Conservation (phyloP, 2,329 filamentous ascomycete species). For the Byssothecium circinans region DNA sequence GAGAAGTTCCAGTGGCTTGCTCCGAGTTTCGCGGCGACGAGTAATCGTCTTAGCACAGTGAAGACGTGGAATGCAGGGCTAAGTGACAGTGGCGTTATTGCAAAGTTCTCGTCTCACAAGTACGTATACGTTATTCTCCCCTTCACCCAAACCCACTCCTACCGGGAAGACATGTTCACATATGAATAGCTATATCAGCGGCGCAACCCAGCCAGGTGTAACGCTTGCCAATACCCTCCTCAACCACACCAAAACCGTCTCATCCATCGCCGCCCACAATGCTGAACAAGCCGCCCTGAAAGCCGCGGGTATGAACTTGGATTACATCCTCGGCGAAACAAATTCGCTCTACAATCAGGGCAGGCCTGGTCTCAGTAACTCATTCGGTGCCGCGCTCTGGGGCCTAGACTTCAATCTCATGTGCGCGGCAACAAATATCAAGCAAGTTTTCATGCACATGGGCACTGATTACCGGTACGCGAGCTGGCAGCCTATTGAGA, state of each 20-base stretch:
- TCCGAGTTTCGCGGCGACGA: conserved; percentile 59
- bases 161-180: conserved; percentile 27
- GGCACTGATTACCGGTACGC: conserved; percentile 65
- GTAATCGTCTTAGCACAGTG: conserved; percentile 55
- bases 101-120: conserved; percentile 63
- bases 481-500: conserved; percentile 62
- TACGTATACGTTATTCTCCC: conserved; percentile 38
- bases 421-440: conserved; percentile 58
- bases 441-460: conserved; percentile 65
- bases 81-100: conserved; percentile 53
- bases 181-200: conserved; percentile 68
- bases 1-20: conserved; percentile 56
- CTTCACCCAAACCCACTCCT: not conserved
- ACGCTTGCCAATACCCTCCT: conserved; percentile 64
- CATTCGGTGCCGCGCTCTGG: conserved; percentile 68
- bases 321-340: conserved; percentile 62
- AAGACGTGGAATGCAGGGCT: conserved; percentile 58
- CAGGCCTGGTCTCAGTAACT: conserved; percentile 62
- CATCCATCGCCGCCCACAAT: conserved; percentile 54
- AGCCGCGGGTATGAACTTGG: conserved; percentile 40
- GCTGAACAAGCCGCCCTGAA: conserved; percentile 50
- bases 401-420: conserved; percentile 64
- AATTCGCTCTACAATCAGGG: conserved; percentile 67
- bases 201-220: conserved; percentile 61
- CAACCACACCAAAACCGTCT: conserved; percentile 61